Percentiles rank a stretch among this genome's conserved stretches.
phyloP scores from a whole-genome alignment of 1,284 basidiomycete genomes.

The Sanghuangporus weigelae region DNA sequence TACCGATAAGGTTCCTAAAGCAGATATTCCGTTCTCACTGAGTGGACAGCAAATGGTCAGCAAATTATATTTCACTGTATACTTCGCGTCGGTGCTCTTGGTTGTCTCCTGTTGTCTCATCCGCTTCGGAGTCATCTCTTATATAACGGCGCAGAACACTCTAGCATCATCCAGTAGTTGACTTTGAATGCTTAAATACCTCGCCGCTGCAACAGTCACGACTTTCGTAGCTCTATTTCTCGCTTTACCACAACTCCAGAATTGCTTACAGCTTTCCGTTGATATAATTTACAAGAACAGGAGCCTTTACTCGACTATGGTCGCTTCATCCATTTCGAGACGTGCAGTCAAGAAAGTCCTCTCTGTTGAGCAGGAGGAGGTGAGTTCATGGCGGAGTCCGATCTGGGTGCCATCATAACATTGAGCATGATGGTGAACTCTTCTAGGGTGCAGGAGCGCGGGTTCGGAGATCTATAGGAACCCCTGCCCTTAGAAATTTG shows the following conservation, averaged over 20 bases:
- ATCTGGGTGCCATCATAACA: not conserved
- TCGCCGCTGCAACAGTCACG: conserved; percentile 4
- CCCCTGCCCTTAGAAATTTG: conserved; percentile 68
- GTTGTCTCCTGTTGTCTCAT: not conserved
- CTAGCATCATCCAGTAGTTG: not conserved
- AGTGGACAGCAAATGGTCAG: not conserved
- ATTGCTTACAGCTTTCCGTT: conserved; percentile 9
- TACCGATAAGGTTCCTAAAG: not conserved
- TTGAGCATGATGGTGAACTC: not conserved
- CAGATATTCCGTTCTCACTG: not conserved
- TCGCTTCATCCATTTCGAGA: conserved; percentile 47
- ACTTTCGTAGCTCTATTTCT: conserved; percentile 16
- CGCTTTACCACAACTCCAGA: conserved; percentile 1
- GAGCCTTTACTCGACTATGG: conserved; percentile 21
- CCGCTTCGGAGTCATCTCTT: not conserved
- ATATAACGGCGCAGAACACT: not conserved
- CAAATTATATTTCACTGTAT: not conserved
- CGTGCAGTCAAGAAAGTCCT: conserved; percentile 70
- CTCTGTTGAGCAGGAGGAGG: conserved; percentile 80
- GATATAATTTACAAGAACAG: conserved; percentile 9
- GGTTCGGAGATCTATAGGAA: conserved; percentile 89
- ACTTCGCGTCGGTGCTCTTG: not conserved
- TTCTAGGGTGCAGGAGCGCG: conserved; percentile 75
- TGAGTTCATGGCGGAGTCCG: conserved; percentile 24
- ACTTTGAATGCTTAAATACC: conserved; percentile 15